Percentiles rank a stretch among this genome's conserved stretches.
Evolutionary conservation across 225 moss, liverwort and hornwort species (phyloP).

Genomic region (Marchantia paleacea): DNA sequence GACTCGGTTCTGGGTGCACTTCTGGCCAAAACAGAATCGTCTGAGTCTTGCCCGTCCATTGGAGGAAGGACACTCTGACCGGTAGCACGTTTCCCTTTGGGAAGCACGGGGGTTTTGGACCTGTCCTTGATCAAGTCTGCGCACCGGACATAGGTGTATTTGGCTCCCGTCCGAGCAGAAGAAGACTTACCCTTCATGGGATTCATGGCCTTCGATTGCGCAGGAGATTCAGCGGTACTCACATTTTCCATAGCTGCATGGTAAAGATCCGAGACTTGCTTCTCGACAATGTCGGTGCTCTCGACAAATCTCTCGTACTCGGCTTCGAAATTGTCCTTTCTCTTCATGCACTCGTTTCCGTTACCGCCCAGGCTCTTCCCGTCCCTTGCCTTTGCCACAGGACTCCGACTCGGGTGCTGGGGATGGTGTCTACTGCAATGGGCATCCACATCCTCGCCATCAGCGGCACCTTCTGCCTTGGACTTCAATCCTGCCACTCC

Average conservation of each 20-base stretch:
- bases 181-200: not conserved
- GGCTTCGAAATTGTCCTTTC: constrained; percentile 20
- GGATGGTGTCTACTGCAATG: constrained; percentile 10
- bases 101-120: constrained; percentile 7
- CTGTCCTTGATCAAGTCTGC: constrained; percentile 40
- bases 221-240: not conserved
- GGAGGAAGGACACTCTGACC: constrained; percentile 27
- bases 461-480: not conserved
- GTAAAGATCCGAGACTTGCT: constrained; percentile 1
- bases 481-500: not conserved
- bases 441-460: not conserved
- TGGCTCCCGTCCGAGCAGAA: constrained; percentile 8
- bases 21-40: constrained; percentile 9
- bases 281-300: constrained; percentile 17
- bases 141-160: constrained; percentile 33
- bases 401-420: not conserved
- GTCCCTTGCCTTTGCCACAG: not conserved
- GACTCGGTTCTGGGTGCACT: constrained; percentile 25
- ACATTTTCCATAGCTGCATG: not conserved
- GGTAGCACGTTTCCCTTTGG: constrained; percentile 3
- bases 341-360: not conserved
- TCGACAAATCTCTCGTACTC: constrained; percentile 41
- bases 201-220: not conserved
- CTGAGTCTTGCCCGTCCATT: constrained; percentile 5
- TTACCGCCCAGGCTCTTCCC: not conserved